A percentile compares a stretch with the other conserved stretches of the same genome.
These are phyloP conservation scores for Jamesozyma jinghongensis DNA, from an alignment of 805 yeast genomes.

Conservation along the genomic window DNA sequence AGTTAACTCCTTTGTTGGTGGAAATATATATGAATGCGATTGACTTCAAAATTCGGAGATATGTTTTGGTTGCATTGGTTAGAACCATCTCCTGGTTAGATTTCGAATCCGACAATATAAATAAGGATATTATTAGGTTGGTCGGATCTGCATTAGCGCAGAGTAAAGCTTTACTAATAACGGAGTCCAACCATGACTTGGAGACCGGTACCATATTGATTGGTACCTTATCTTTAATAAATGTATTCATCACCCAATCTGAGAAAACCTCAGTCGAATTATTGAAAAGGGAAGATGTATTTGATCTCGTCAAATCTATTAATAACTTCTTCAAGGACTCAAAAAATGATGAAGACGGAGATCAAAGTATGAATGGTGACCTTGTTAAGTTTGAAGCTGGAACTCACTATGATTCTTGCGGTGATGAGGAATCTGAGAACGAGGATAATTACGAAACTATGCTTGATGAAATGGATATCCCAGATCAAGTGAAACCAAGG, in stretches of 20 bases:
- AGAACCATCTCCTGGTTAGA: constrained; percentile 41
- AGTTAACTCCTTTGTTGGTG: constrained; percentile 44
- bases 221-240: constrained; percentile 44
- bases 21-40: constrained; percentile 66
- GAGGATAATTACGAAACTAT: constrained; percentile 25
- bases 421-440: constrained; percentile 19
- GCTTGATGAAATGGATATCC: constrained; percentile 27
- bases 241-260: constrained; percentile 36
- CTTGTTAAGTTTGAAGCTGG: constrained; percentile 13
- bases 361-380: too few species aligned
- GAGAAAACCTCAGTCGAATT: constrained; percentile 37
- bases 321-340: neutral
- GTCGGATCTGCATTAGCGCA: constrained; percentile 57
- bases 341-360: neutral
- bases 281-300: constrained; percentile 60
- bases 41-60: constrained; percentile 53
- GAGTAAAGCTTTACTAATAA: constrained; percentile 31
- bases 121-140: constrained; percentile 36
- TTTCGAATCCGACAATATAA: constrained; percentile 27
- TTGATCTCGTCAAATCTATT: constrained; percentile 14
- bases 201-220: constrained; percentile 37
- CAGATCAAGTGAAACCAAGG: constrained; percentile 23
- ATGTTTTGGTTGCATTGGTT: constrained; percentile 44
- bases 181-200: constrained; percentile 10
- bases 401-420: neutral